Conservation (phyloP, 2,329 filamentous ascomycete genomes). For the Fusarium mangiferae region DNA sequence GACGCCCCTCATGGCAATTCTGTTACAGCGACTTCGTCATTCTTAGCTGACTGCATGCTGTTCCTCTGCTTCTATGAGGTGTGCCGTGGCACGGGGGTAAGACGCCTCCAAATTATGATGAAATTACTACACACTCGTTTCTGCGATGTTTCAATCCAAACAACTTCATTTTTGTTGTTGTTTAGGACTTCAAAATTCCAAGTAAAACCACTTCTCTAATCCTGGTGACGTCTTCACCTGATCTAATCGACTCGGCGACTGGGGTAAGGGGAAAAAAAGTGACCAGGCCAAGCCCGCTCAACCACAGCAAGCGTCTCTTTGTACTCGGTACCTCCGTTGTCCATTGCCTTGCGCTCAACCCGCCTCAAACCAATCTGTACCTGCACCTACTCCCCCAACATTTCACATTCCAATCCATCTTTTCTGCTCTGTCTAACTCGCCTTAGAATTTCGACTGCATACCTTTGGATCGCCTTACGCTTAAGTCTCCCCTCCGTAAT, state of each 20-base stretch:
- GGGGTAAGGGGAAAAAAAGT: conserved; percentile 15
- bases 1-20: conserved; percentile 19
- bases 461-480: conserved; percentile 10
- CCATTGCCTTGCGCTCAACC: conserved; percentile 13
- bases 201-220: neutral
- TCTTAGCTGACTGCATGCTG: conserved; percentile 4
- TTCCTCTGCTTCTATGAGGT: conserved; percentile 8
- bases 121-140: neutral
- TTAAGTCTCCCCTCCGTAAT: neutral
- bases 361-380: conserved; percentile 15
- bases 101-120: conserved; percentile 4
- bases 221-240: conserved; percentile 37
- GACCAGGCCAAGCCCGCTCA: conserved; percentile 12
- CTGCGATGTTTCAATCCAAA: neutral
- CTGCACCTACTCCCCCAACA: conserved; percentile 27
- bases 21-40: conserved; percentile 32
- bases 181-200: neutral
- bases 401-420: conserved; percentile 34
- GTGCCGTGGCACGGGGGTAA: conserved; percentile 3
- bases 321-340: conserved; percentile 29
- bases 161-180: neutral
- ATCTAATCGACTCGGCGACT: conserved; percentile 13
- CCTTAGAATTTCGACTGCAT: conserved; percentile 14
- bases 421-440: conserved; percentile 4
- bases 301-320: conserved; percentile 24